Conservation (phyloP, 2,329 filamentous ascomycete genomes). For the Colletotrichum phormii region DNA sequence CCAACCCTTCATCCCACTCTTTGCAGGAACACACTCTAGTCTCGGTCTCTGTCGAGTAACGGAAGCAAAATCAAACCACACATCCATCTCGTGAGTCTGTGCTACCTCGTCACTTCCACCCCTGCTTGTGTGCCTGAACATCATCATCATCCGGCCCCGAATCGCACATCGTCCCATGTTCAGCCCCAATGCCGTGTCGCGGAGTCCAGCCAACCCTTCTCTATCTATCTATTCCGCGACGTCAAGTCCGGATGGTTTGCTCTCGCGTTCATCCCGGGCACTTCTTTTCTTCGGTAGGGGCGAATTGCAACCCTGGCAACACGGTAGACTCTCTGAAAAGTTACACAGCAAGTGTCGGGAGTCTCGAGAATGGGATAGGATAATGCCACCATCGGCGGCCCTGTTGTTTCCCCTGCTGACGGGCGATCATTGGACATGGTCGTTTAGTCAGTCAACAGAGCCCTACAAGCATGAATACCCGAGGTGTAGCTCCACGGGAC, state of each 20-base stretch:
- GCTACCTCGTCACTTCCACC: neutral
- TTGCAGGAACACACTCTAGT: neutral
- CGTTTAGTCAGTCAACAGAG: neutral
- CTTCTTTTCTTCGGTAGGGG: neutral
- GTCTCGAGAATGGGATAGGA: neutral
- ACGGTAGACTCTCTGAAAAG: neutral
- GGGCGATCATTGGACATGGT: constrained; percentile 8
- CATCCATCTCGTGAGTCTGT: constrained; percentile 16
- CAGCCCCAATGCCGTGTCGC: neutral
- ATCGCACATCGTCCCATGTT: neutral
- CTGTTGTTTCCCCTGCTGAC: neutral
- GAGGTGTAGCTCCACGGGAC: neutral
- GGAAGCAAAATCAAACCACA: neutral
- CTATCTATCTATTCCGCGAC: neutral
- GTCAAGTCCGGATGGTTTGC: neutral
- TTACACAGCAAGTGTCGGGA: neutral
- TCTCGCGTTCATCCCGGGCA: neutral
- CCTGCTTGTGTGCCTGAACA: constrained; percentile 8
- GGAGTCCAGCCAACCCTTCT: neutral
- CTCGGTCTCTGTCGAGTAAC: neutral
- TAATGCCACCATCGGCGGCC: neutral
- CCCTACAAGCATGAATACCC: neutral
- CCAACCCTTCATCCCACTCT: neutral
- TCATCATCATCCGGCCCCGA: neutral
- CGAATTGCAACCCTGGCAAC: neutral